phyloP scores from a whole-genome alignment of 2,329 filamentous ascomycete species.

The Fusarium compactum region DNA sequence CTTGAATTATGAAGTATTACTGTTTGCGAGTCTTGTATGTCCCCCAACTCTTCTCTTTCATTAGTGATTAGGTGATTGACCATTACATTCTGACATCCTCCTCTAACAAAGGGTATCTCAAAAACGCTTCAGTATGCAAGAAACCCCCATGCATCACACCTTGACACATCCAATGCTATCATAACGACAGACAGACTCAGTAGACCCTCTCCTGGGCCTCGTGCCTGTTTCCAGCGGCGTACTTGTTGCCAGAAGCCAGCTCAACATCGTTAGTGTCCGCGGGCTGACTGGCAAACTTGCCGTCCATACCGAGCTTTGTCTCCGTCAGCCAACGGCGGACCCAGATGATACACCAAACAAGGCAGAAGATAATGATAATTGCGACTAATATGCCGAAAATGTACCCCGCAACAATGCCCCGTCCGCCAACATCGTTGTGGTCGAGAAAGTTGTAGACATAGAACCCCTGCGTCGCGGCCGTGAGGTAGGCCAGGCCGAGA shows the following conservation, averaged over 20 bases:
- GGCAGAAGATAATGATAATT: slow-evolving; percentile 64
- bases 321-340: slow-evolving; percentile 63
- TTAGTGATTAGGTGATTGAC: slow-evolving; percentile 27
- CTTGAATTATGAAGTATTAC: not conserved
- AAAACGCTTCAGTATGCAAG: slow-evolving; percentile 5
- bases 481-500: slow-evolving; percentile 79
- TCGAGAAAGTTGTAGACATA: slow-evolving; percentile 87
- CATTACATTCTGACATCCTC: not conserved
- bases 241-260: slow-evolving; percentile 45
- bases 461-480: slow-evolving; percentile 74
- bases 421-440: slow-evolving; percentile 62
- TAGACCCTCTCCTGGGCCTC: slow-evolving; percentile 40
- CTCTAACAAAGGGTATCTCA: slow-evolving; percentile 22
- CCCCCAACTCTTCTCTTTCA: not conserved
- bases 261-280: slow-evolving; percentile 44
- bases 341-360: slow-evolving; percentile 65
- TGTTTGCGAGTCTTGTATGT: not conserved
- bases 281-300: slow-evolving; percentile 55
- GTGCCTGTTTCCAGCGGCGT: slow-evolving; percentile 24
- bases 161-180: not conserved
- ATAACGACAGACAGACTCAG: not conserved
- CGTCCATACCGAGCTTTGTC: slow-evolving; percentile 57
- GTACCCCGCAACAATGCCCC: slow-evolving; percentile 70
- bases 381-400: slow-evolving; percentile 69
- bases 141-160: slow-evolving; percentile 3